Evolutionary conservation across 2,329 filamentous ascomycete species (phyloP).

Genomic region (Paecilomyces variotii): DNA sequence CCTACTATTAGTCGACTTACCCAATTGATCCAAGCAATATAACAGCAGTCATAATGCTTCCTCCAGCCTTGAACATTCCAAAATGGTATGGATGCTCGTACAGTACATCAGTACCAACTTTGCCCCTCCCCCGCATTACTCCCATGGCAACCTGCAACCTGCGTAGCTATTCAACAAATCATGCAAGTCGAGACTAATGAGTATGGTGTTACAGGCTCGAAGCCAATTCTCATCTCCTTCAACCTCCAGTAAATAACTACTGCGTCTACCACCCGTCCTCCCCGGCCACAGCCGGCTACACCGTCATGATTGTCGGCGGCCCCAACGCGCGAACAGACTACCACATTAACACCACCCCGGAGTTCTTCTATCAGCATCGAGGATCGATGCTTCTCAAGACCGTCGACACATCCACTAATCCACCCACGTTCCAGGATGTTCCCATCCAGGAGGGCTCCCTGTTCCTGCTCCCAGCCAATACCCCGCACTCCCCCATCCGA

Average conservation of each 20-base stretch:
- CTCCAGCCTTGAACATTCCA: slow-evolving; percentile 37
- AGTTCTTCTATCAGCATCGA: slow-evolving; percentile 97
- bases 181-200: not conserved
- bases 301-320: slow-evolving; percentile 86
- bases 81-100: slow-evolving; percentile 29
- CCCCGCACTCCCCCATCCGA: slow-evolving; percentile 90
- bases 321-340: slow-evolving; percentile 96
- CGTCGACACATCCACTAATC: slow-evolving; percentile 56
- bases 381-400: slow-evolving; percentile 92
- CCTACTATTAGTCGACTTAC: not conserved
- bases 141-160: not conserved
- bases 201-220: slow-evolving; percentile 58
- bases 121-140: slow-evolving; percentile 12
- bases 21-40: not conserved
- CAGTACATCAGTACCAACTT: not conserved
- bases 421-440: slow-evolving; percentile 64
- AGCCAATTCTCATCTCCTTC: slow-evolving; percentile 82
- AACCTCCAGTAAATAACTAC: slow-evolving; percentile 95
- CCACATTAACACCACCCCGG: slow-evolving; percentile 92
- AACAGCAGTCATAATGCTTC: slow-evolving; percentile 20
- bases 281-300: slow-evolving; percentile 80
- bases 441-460: slow-evolving; percentile 88
- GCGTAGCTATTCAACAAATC: not conserved
- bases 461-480: slow-evolving; percentile 87
- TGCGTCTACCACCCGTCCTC: slow-evolving; percentile 70